phyloP scores from a whole-genome alignment of 1,284 basidiomycete genomes.

The Cystobasidium pallidum region DNA sequence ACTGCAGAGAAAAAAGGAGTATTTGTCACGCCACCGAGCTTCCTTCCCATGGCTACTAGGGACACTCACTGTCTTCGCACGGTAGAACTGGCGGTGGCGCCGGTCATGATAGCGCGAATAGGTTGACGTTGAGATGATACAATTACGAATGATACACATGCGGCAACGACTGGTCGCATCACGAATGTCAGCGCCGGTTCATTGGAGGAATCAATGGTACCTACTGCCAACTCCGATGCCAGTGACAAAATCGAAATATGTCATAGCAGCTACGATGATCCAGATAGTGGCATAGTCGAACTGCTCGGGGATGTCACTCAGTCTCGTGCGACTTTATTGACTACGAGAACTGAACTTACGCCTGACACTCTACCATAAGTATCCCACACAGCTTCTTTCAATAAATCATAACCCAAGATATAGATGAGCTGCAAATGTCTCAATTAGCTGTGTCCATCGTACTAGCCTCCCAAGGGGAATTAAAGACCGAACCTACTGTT shows the following conservation, averaged over 20 bases:
- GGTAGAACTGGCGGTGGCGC: slow-evolving; percentile 55
- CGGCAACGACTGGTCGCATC: slow-evolving; percentile 44
- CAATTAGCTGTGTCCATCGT: neutral
- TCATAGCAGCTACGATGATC: slow-evolving; percentile 70
- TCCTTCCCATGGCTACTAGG: neutral
- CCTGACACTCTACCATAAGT: slow-evolving; percentile 75
- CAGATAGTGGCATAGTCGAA: slow-evolving; percentile 64
- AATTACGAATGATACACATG: slow-evolving; percentile 92
- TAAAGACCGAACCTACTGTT: slow-evolving; percentile 59
- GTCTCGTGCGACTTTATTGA: neutral
- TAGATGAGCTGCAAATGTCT: slow-evolving; percentile 69
- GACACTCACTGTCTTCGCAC: slow-evolving; percentile 55
- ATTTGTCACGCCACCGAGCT: neutral
- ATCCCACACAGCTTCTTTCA: slow-evolving; percentile 96
- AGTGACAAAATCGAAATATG: slow-evolving; percentile 85
- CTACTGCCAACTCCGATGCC: slow-evolving; percentile 82
- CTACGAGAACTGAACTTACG: neutral
- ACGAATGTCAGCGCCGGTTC: slow-evolving; percentile 7
- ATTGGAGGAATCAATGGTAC: slow-evolving; percentile 70
- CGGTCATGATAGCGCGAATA: slow-evolving; percentile 65
- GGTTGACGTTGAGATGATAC: slow-evolving; percentile 83
- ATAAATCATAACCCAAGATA: slow-evolving; percentile 89
- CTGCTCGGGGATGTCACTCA: slow-evolving; percentile 60
- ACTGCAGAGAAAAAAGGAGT: neutral
- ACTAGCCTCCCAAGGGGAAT: too few species aligned